phyloP scores from a whole-genome alignment of 208 protist species.

The Leishmania amazonensis region DNA sequence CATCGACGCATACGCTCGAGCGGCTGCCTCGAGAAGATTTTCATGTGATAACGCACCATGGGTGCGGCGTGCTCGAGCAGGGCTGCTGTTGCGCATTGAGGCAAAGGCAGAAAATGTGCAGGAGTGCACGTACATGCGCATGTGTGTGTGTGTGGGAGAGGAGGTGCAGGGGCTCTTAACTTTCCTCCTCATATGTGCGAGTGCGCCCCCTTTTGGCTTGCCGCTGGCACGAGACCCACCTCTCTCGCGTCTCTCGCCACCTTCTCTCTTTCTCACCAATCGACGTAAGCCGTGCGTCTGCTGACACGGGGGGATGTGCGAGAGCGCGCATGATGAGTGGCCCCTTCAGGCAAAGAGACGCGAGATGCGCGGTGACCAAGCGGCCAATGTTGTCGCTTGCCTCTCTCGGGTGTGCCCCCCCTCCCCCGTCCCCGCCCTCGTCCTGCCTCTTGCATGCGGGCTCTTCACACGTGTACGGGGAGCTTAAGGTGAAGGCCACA shows the following conservation, averaged over 20 bases:
- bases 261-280: not conserved
- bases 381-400: not conserved
- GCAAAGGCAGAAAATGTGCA: not conserved
- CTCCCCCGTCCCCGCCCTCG: not conserved
- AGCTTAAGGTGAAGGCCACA: not conserved
- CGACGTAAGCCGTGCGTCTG: too few relatives aligned
- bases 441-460: not conserved
- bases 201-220: not conserved
- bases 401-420: not conserved
- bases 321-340: not conserved
- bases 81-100: not conserved
- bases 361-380: not conserved
- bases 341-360: not conserved
- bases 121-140: not conserved
- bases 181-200: not conserved
- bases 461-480: not conserved
- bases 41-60: constrained; percentile 2
- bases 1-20: constrained; percentile 1
- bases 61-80: not conserved
- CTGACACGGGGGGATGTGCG: not conserved
- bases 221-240: not conserved
- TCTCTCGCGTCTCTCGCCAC: not conserved
- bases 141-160: not conserved
- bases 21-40: constrained; percentile 6
- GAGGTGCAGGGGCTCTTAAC: not conserved